Evolutionary conservation across 2,329 filamentous ascomycete species (phyloP).

Genomic region (Trichoderma semiorbis): DNA sequence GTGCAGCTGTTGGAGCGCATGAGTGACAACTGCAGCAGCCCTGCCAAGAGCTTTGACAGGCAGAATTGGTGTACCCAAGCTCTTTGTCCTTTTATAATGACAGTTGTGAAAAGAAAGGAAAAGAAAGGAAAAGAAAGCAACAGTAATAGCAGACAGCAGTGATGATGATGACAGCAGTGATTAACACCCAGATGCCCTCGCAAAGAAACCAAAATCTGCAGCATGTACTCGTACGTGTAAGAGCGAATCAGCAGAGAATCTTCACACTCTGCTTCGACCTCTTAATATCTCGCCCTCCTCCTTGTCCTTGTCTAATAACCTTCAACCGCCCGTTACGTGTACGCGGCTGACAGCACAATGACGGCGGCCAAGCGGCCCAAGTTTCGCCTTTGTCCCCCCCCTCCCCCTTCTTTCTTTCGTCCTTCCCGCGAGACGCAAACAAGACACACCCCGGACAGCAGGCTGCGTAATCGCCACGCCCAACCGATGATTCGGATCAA

Average conservation of each 20-base stretch:
- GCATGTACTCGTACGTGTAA: not conserved
- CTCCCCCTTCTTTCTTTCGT: not conserved
- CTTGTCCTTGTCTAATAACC: not conserved
- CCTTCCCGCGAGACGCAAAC: not conserved
- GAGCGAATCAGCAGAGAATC: not conserved
- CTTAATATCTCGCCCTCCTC: not conserved
- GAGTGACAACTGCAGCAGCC: not conserved
- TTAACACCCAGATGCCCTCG: not conserved
- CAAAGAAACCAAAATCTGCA: not conserved
- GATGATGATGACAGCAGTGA: not conserved
- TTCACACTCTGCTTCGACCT: not conserved
- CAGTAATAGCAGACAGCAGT: not conserved
- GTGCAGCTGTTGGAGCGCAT: not conserved
- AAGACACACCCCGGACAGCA: not conserved
- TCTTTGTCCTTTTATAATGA: not conserved
- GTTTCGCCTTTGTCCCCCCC: not conserved
- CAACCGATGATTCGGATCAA: not conserved
- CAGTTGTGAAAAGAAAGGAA: not conserved
- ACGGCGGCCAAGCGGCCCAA: constrained; percentile 5
- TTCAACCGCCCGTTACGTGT: not conserved
- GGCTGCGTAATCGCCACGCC: constrained; percentile 10
- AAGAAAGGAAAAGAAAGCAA: not conserved
- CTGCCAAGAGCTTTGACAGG: not conserved
- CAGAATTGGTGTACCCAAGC: not conserved
- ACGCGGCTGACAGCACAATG: constrained; percentile 9